Conservation (phyloP, 495 filamentous ascomycete genomes). For the Penicillium chermesinum region DNA sequence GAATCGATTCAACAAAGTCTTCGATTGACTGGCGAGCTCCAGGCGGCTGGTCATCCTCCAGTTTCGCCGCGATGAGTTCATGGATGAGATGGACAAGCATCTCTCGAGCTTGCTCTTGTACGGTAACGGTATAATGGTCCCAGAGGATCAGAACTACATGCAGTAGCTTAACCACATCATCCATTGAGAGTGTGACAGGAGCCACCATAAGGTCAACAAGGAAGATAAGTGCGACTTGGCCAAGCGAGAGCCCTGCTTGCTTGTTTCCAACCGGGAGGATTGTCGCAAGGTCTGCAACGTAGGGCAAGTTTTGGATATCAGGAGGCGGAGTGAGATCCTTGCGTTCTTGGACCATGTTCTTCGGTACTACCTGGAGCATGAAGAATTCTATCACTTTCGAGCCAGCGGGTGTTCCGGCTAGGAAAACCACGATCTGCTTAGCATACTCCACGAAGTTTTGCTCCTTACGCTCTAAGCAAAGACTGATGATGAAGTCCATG, state of each 20-base stretch:
- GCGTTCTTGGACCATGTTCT: slow-evolving; percentile 85
- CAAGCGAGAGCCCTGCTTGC: slow-evolving; percentile 82
- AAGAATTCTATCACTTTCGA: slow-evolving; percentile 93
- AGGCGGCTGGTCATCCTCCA: slow-evolving; percentile 64
- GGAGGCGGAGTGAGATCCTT: slow-evolving; percentile 67
- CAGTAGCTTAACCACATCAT: slow-evolving; percentile 76
- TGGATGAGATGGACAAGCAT: slow-evolving; percentile 98
- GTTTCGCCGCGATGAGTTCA: slow-evolving; percentile 86
- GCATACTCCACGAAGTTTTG: slow-evolving; percentile 97
- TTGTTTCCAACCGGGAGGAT: slow-evolving; percentile 84
- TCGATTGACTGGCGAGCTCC: slow-evolving; percentile 73
- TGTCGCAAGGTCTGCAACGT: slow-evolving; percentile 77
- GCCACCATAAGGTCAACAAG: slow-evolving; percentile 95
- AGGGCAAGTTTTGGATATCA: slow-evolving; percentile 71
- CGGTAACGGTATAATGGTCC: slow-evolving; percentile 93
- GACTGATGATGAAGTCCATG: slow-evolving; percentile 88
- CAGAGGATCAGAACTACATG: slow-evolving; percentile 92
- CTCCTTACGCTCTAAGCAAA: slow-evolving; percentile 88
- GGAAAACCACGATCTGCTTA: slow-evolving; percentile 94
- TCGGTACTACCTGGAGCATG: slow-evolving; percentile 79
- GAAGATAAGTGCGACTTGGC: slow-evolving; percentile 88
- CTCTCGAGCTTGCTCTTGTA: slow-evolving; percentile 93
- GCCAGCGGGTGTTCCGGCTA: slow-evolving; percentile 86
- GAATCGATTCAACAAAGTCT: slow-evolving; percentile 84
- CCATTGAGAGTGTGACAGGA: slow-evolving; percentile 68